These are phyloP conservation scores for Akanthomyces muscarius DNA, from an alignment of 2,329 filamentous ascomycete genomes.

Conservation along the genomic window DNA sequence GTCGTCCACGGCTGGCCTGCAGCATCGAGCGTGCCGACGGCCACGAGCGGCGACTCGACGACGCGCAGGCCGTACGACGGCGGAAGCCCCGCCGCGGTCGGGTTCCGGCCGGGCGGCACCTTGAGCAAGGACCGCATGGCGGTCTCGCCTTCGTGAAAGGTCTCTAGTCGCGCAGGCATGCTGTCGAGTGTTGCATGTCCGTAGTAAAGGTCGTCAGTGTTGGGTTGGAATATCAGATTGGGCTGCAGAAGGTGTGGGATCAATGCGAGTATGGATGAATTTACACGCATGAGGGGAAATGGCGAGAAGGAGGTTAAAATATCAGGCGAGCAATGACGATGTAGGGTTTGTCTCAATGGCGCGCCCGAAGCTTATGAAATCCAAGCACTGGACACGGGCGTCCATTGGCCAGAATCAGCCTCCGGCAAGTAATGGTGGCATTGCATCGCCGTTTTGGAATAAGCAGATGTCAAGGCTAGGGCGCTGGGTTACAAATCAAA, in stretches of 20 bases:
- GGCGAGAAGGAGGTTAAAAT: not conserved
- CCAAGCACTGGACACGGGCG: not conserved
- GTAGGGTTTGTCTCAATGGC: not conserved
- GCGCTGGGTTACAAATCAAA: slow-evolving; percentile 10
- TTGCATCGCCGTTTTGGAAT: not conserved
- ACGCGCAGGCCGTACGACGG: slow-evolving; percentile 58
- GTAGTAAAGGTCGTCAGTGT: not conserved
- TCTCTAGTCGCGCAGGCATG: slow-evolving; percentile 28
- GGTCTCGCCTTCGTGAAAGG: slow-evolving; percentile 64
- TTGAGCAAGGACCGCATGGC: slow-evolving; percentile 60
- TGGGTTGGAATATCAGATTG: slow-evolving; percentile 10
- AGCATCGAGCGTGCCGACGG: slow-evolving; percentile 67
- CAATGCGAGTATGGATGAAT: slow-evolving; percentile 11
- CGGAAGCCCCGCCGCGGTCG: slow-evolving; percentile 61
- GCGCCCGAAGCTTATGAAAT: not conserved
- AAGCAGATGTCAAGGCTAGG: not conserved
- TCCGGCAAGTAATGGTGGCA: not conserved
- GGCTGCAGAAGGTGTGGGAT: slow-evolving; percentile 5
- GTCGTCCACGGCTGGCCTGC: slow-evolving; percentile 68
- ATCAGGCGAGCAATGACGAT: not conserved
- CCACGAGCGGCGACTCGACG: slow-evolving; percentile 61
- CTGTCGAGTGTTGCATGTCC: slow-evolving; percentile 3
- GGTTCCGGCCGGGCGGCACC: slow-evolving; percentile 57
- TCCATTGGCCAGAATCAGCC: not conserved
- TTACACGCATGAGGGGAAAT: slow-evolving; percentile 2